Evolutionary conservation across 1,284 basidiomycete species (phyloP).

Genomic region (Melampsora abietis-canadensis): DNA sequence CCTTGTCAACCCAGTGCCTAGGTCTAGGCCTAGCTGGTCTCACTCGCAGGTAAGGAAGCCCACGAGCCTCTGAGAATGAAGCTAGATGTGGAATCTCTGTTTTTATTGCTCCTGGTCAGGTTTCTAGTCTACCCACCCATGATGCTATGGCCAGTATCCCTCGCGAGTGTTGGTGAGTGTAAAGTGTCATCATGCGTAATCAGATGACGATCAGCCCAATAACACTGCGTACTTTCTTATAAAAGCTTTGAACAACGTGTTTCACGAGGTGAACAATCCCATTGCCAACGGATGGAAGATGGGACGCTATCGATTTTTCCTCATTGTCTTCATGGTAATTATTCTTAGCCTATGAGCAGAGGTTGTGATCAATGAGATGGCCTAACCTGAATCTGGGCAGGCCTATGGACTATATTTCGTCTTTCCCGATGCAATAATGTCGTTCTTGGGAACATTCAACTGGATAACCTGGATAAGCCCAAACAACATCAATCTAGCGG

Average conservation of each 20-base stretch:
- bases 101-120: slow-evolving; percentile 18
- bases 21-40: slow-evolving; percentile 60
- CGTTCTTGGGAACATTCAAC: slow-evolving; percentile 59
- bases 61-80: not conserved
- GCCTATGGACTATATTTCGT: slow-evolving; percentile 46
- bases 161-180: slow-evolving; percentile 55
- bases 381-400: not conserved
- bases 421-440: slow-evolving; percentile 47
- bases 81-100: not conserved
- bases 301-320: slow-evolving; percentile 33
- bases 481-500: slow-evolving; percentile 44
- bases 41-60: slow-evolving; percentile 50
- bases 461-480: slow-evolving; percentile 62
- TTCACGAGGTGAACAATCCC: slow-evolving; percentile 22
- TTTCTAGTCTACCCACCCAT: slow-evolving; percentile 57
- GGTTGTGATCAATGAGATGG: too few species aligned
- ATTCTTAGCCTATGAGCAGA: not conserved
- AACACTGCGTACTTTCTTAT: slow-evolving; percentile 13
- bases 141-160: slow-evolving; percentile 56
- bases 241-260: slow-evolving; percentile 37
- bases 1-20: slow-evolving; percentile 57
- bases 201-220: slow-evolving; percentile 44
- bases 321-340: slow-evolving; percentile 28
- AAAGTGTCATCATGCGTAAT: slow-evolving; percentile 37
- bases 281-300: slow-evolving; percentile 33